Base-by-base conservation (phyloP, 768 basidiomycete genomes). In the Cyclocybe cylindracea region DNA sequence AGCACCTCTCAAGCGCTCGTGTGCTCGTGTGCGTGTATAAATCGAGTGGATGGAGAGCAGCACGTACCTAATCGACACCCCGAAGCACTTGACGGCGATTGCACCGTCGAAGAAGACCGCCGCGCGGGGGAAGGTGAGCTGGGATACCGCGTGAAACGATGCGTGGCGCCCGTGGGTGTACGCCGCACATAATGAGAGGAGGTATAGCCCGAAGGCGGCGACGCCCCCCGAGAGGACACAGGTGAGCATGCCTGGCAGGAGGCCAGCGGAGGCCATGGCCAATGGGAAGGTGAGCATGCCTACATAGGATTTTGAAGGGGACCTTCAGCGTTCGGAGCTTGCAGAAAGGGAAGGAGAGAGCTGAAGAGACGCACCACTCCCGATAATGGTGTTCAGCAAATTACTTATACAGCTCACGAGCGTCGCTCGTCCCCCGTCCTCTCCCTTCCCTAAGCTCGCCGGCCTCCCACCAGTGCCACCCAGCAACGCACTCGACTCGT, bases 51-150 rank as follows among this genome's bases (percentile, higher is more conserved):
- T 32, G 45, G 14, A 42, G 36, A 11, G 32, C n/a, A 11, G 43
- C 47, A 24, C 80, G 41, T 70, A 93, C 82, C 92, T 94, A 60
- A 95, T 86, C 33, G 91, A 93, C 3, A 98, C 96, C 14, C 96
- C 96, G 65, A 97, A 97, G 68, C 96, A 98, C 66, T 98, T 98
- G 66, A 86, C 87, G 8, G 94, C 94, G 60, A 98, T 94, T 10
- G 95, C 96, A 3, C 85, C 86, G 67, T 98, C 96, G 61, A 98
- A 96, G 67, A 92, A 90, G 36, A 92, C 74, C 0, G 89, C 89
- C 0, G 89, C 91, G 39, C 78, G 83, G 2, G 96, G 96, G 67
- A 94, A 97, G 0, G 96, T 96, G 57, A 98, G 72, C 65, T 89
- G 80, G 1, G 90, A 80, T 14, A 95, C 73, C 10, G 87, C 84